Evolutionary conservation across 441 rosid genomes (phyloP).

Genomic region (Euphorbia celastroides): DNA sequence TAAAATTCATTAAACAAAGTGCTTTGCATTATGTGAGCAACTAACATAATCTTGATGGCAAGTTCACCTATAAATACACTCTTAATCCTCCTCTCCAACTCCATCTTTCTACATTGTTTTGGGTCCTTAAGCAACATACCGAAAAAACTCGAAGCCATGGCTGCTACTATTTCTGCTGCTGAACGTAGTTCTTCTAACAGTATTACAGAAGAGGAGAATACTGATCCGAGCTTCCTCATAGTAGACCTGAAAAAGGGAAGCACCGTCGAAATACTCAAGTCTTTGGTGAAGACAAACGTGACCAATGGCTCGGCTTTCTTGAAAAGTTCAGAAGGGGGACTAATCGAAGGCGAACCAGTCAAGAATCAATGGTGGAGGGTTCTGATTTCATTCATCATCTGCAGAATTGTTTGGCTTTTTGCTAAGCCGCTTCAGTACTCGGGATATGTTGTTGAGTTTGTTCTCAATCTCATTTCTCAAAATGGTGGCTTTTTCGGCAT

Average conservation of each 20-base stretch:
- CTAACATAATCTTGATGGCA: no score
- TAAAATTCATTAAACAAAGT: no score
- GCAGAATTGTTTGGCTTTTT: neutral
- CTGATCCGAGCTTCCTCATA: slow-evolving; percentile 6
- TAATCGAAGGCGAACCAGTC: neutral
- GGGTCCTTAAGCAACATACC: no score
- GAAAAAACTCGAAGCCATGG: neutral
- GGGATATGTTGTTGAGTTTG: neutral
- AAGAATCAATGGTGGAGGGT: neutral
- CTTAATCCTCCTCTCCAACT: no score
- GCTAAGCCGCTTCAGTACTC: neutral
- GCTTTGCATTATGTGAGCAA: no score
- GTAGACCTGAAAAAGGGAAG: slow-evolving; percentile 6
- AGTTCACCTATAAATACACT: no score
- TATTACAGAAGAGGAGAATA: neutral
- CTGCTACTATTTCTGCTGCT: neutral
- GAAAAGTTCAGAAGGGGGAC: slow-evolving; percentile 11
- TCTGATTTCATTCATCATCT: neutral
- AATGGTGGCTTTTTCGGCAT: slow-evolving; percentile 6
- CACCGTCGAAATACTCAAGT: slow-evolving; percentile 3
- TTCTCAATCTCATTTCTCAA: neutral
- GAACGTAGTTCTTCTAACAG: no score
- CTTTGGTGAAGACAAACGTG: neutral
- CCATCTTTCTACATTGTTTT: no score
- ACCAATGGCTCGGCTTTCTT: slow-evolving; percentile 12